Evolutionary conservation across 306 rosid genomes (phyloP), one percentile per base, ranked within the genome.

Genomic region (Calophaca sinica): DNA sequence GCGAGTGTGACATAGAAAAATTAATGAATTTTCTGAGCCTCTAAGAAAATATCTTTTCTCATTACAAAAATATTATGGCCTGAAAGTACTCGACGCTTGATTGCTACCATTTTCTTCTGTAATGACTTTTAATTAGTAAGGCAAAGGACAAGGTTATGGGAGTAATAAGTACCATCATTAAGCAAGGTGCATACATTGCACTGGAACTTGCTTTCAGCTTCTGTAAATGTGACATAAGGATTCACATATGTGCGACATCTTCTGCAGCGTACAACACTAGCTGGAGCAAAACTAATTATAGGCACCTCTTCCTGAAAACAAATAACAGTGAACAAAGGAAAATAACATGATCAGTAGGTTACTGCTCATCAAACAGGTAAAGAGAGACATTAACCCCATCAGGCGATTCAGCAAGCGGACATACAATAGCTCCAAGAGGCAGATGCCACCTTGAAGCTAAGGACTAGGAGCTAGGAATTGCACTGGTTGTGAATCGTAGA

Each of bases 371-470:
- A 79, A 64, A 74, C 8, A 55, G 41, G 62, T 74, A 72, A 82
- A 45, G 26, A 79, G 64, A 82, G 60, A 75, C 73, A 83, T 96
- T 63, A 10, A 96, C 98, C 90, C 97, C 98, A 62, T 84, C 86
- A 29, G 98, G 93, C 69, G 93, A 82, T 85, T 92, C 97, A 0
- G 99, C 98, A 84, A 96, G 99, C 54, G 99, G 99, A 60, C 98
- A 96, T 46, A 96, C 96, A 86, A 92, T 90, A 50, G 99, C 96
- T 76, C 99, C 99, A 70, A 96, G 93, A 84, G 98, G 99, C 57
- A 96, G 83, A 85, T 92, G 97, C 99, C 99, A 96, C 86, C 99
- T 89, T 69, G 99, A 87, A 84, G 88, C 89, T 83, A 96, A 86
- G 69, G 99, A 96, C 86, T 92, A 97, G 41, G 99, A 96, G 82